Conservation (phyloP, 495 filamentous ascomycete species). For the Penicillium soppii region DNA sequence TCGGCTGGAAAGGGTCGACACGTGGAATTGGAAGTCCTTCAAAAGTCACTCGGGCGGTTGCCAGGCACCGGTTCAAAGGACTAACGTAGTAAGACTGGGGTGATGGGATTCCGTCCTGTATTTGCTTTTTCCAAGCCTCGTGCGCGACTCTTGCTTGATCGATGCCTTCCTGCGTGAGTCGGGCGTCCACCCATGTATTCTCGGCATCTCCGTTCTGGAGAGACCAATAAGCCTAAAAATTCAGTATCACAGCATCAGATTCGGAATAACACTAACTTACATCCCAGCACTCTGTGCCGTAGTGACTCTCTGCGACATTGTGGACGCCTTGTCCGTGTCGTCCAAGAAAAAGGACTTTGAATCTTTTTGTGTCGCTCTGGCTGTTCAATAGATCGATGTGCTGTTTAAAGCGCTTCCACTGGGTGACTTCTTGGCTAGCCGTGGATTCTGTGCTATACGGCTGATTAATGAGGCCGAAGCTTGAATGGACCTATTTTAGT, state of each 20-base stretch:
- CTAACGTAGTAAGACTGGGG: constrained; percentile 72
- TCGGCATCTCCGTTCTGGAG: constrained; percentile 67
- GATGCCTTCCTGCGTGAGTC: constrained; percentile 62
- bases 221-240: constrained; percentile 65
- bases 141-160: constrained; percentile 64
- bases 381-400: constrained; percentile 55
- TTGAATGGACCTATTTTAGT: constrained; percentile 38
- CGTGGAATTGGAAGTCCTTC: constrained; percentile 49
- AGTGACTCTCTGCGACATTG: constrained; percentile 62
- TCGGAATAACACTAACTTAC: constrained; percentile 29
- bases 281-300: constrained; percentile 68
- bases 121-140: constrained; percentile 58
- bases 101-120: constrained; percentile 55
- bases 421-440: constrained; percentile 37
- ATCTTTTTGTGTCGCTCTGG: constrained; percentile 40
- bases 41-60: constrained; percentile 66
- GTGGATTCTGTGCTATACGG: constrained; percentile 39
- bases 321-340: constrained; percentile 75
- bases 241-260: too few relatives aligned
- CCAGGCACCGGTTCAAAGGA: constrained; percentile 69
- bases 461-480: constrained; percentile 65
- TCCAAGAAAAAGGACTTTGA: constrained; percentile 69
- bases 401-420: constrained; percentile 65
- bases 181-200: constrained; percentile 69
- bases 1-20: constrained; percentile 55